Evolutionary conservation across 768 basidiomycete species (phyloP).

Genomic region (Leccinum broughii): DNA sequence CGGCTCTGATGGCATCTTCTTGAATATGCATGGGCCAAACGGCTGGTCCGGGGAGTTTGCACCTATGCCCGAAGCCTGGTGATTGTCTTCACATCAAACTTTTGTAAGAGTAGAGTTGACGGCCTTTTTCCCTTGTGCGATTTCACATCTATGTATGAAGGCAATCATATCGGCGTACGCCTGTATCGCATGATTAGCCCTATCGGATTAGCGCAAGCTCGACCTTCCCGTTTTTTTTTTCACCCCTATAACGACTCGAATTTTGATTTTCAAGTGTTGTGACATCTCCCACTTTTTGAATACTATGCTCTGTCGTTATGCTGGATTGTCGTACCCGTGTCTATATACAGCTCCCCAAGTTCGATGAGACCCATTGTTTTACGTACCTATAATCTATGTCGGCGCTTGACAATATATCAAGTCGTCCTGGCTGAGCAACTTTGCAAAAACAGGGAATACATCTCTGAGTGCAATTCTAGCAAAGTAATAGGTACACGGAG

Average conservation of each 20-base stretch:
- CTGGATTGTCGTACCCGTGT: neutral
- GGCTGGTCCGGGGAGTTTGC: slow-evolving; percentile 79
- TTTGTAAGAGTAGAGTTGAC: slow-evolving; percentile 28
- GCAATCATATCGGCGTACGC: slow-evolving; percentile 11
- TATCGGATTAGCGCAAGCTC: slow-evolving; percentile 2
- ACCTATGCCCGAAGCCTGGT: slow-evolving; percentile 85
- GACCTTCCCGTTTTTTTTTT: neutral
- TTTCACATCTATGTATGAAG: slow-evolving; percentile 21
- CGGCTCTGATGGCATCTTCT: slow-evolving; percentile 88
- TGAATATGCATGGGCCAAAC: slow-evolving; percentile 66
- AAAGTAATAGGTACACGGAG: slow-evolving; percentile 19
- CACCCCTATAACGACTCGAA: neutral
- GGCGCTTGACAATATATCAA: neutral
- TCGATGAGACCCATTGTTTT: slow-evolving; percentile 1
- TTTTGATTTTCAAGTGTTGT: slow-evolving; percentile 1
- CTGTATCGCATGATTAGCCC: slow-evolving; percentile 21
- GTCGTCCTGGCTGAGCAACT: neutral
- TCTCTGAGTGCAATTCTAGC: slow-evolving; percentile 16
- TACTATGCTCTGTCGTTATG: slow-evolving; percentile 6
- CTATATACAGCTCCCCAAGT: neutral
- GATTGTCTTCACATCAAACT: slow-evolving; percentile 31
- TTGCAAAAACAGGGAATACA: slow-evolving; percentile 10
- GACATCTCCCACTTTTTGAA: neutral
- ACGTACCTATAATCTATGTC: slow-evolving; percentile 6
- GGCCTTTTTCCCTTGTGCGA: slow-evolving; percentile 19